Percentiles rank a stretch among this genome's conserved stretches.
phyloP scores from a whole-genome alignment of 768 basidiomycete species.

The Trametes elegans region DNA sequence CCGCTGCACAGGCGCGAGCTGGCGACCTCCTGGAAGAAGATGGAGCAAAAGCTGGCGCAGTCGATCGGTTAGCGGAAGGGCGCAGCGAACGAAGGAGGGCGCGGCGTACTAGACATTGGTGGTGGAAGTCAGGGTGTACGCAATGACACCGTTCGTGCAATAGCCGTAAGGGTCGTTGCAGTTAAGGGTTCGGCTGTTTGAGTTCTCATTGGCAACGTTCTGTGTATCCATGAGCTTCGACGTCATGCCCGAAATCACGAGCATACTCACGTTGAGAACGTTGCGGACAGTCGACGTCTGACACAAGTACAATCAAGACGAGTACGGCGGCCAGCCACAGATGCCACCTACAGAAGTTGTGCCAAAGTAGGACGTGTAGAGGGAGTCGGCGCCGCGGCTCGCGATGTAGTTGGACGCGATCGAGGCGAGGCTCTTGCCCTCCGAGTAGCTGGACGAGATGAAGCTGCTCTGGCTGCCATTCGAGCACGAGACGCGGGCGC shows the following conservation, averaged over 20 bases:
- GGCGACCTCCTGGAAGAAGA: constrained; percentile 47
- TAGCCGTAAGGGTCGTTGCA: constrained; percentile 40
- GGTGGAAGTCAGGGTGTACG: constrained; percentile 45
- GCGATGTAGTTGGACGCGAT: constrained; percentile 35
- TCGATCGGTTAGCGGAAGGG: not conserved
- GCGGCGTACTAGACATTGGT: constrained; percentile 41
- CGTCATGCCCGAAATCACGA: not conserved
- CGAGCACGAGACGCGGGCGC: constrained; percentile 40
- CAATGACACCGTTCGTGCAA: constrained; percentile 37
- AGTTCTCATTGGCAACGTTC: constrained; percentile 42
- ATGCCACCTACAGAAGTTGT: too few species aligned
- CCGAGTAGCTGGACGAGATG: constrained; percentile 38
- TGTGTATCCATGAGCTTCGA: not conserved
- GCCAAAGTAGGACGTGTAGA: too few species aligned
- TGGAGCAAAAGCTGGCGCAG: constrained; percentile 35
- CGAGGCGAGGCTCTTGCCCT: constrained; percentile 40
- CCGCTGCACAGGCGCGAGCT: constrained; percentile 39
- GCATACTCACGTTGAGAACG: constrained; percentile 31
- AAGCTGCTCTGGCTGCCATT: constrained; percentile 34
- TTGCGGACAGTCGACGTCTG: constrained; percentile 35
- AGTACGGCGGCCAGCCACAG: too few species aligned
- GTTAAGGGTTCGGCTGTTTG: constrained; percentile 40
- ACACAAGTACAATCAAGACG: too few species aligned
- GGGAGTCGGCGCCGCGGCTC: constrained; percentile 37
- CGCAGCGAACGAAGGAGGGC: not conserved